Evolutionary conservation across 805 yeast species (phyloP).

Genomic region (Candida vaughaniae): DNA sequence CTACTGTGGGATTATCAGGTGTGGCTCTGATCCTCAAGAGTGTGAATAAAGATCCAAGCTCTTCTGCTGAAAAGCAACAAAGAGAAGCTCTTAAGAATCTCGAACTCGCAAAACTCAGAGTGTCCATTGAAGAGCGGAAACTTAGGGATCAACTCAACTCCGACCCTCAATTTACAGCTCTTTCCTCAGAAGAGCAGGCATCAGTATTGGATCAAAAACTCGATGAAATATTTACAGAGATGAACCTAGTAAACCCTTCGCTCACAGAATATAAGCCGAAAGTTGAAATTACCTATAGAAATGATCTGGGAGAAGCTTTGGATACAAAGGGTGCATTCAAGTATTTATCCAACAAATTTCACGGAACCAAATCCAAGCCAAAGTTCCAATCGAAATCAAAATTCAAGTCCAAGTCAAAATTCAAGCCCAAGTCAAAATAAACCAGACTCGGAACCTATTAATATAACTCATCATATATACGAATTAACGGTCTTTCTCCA

Average conservation of each 20-base stretch:
- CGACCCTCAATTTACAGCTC: constrained; percentile 24
- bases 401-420: constrained; percentile 3
- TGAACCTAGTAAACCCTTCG: neutral
- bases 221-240: constrained; percentile 25
- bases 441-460: too few species aligned
- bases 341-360: constrained; percentile 73
- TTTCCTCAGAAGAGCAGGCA: constrained; percentile 29
- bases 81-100: constrained; percentile 26
- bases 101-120: constrained; percentile 27
- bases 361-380: constrained; percentile 44
- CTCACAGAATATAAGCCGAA: constrained; percentile 40
- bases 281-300: constrained; percentile 58
- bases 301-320: constrained; percentile 59
- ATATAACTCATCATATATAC: too few species aligned
- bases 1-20: constrained; percentile 20
- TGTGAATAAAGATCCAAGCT: constrained; percentile 15
- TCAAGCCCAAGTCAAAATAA: neutral
- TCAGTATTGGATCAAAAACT: constrained; percentile 24
- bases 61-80: constrained; percentile 5
- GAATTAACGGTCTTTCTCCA: too few species aligned
- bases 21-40: constrained; percentile 28
- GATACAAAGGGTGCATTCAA: constrained; percentile 73
- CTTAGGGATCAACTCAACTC: constrained; percentile 26
- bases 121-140: constrained; percentile 33
- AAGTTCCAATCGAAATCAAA: constrained; percentile 1